A percentile compares a stretch with the other conserved stretches of the same genome.
Evolutionary conservation across 805 yeast species (phyloP).

Genomic region (Metschnikowia drakensbergensis): DNA sequence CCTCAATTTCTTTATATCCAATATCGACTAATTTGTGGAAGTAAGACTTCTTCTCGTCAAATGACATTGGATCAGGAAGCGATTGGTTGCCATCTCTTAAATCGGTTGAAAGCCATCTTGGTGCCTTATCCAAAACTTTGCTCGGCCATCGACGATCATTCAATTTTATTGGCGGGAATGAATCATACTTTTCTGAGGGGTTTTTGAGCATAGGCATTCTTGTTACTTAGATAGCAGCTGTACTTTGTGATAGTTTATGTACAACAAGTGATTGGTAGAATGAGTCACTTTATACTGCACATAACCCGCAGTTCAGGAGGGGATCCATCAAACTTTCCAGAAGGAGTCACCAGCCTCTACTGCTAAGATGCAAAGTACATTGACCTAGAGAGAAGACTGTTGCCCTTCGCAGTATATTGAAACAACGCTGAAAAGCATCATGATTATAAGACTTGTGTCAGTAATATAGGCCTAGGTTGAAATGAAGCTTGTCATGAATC

Average conservation of each 20-base stretch:
- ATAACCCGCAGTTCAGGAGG: not conserved
- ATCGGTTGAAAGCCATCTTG: constrained; percentile 82
- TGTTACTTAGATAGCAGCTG: not conserved
- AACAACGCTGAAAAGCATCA: no score
- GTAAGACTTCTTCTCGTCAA: constrained; percentile 69
- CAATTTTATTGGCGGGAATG: constrained; percentile 52
- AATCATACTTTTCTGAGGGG: constrained; percentile 60
- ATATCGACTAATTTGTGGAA: constrained; percentile 64
- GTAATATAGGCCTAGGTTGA: not conserved
- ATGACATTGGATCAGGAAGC: constrained; percentile 82
- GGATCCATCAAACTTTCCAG: no score
- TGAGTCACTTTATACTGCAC: constrained; percentile 3
- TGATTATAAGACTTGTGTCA: no score
- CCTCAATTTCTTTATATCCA: constrained; percentile 83
- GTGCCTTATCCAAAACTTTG: constrained; percentile 54
- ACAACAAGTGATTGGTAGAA: not conserved
- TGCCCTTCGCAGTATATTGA: no score
- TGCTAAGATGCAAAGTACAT: no score
- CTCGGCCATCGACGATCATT: constrained; percentile 72
- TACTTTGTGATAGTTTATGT: not conserved
- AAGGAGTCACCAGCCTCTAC: no score
- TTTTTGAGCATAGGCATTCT: constrained; percentile 40
- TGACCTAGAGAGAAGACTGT: no score
- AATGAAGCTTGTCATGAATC: not conserved
- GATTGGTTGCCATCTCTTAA: constrained; percentile 83